A percentile compares a stretch with the other conserved stretches of the same genome.
Evolutionary conservation across 2,329 filamentous ascomycete genomes (phyloP).

Genomic region (Nigrospora sphaerica): DNA sequence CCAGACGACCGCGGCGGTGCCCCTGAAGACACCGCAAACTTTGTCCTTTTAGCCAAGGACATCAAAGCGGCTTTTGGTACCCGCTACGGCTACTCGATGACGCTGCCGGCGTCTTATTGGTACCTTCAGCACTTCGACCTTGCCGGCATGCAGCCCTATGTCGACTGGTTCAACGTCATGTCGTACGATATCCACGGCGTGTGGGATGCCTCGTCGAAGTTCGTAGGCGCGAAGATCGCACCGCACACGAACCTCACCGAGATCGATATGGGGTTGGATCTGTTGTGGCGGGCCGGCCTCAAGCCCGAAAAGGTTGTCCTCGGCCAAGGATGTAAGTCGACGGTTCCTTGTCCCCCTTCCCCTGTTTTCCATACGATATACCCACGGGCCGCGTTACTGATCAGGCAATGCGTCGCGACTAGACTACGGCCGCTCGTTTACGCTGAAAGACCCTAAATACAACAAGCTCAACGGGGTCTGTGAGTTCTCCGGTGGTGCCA

Average conservation of each 20-base stretch:
- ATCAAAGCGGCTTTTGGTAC: conserved; percentile 8
- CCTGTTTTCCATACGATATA: background rate
- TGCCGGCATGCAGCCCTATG: conserved; percentile 1
- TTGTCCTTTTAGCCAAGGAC: conserved; percentile 37
- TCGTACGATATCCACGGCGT: conserved; percentile 30
- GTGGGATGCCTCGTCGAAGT: conserved; percentile 20
- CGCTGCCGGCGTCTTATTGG: conserved; percentile 1
- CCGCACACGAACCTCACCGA: conserved; percentile 33
- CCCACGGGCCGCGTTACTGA: background rate
- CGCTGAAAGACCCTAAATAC: background rate
- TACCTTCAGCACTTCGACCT: conserved; percentile 6
- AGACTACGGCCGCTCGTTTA: background rate
- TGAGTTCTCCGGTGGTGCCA: background rate
- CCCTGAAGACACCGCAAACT: conserved; percentile 9
- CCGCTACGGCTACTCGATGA: conserved; percentile 2
- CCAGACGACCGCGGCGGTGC: conserved; percentile 11
- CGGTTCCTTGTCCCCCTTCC: background rate
- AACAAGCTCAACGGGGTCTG: background rate
- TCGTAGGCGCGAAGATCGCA: conserved; percentile 17
- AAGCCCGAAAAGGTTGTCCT: conserved; percentile 25
- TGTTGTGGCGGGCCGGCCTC: conserved; percentile 32
- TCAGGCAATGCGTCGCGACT: too few relatives aligned
- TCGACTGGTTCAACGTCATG: conserved; percentile 28
- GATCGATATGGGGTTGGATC: conserved; percentile 26
- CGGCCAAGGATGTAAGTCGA: background rate